Percentiles rank a stretch among this genome's conserved stretches.
These are phyloP conservation scores for Lyophyllum atratum DNA, from an alignment of 768 basidiomycete genomes.

Conservation along the genomic window DNA sequence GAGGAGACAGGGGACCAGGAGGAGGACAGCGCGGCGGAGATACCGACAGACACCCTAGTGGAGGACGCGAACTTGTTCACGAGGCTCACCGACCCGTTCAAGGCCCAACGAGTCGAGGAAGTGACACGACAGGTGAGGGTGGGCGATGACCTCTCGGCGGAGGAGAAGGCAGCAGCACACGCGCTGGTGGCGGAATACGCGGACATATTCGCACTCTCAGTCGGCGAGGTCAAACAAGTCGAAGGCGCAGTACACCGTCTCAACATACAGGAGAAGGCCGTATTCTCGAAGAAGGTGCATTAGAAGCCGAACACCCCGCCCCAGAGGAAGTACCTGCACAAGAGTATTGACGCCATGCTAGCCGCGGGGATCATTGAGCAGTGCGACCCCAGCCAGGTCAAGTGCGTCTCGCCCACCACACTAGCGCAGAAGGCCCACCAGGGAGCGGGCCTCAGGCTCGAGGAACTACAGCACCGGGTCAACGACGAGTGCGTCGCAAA, in stretches of 20 bases:
- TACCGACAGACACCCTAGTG: background rate
- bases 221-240: slow-evolving; percentile 37
- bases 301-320: slow-evolving; percentile 32
- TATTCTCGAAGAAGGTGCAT: slow-evolving; percentile 31
- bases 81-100: slow-evolving; percentile 24
- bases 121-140: slow-evolving; percentile 23
- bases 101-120: slow-evolving; percentile 17
- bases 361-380: slow-evolving; percentile 32
- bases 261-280: slow-evolving; percentile 27
- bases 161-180: slow-evolving; percentile 22
- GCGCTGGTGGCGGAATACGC: slow-evolving; percentile 30
- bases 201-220: slow-evolving; percentile 39
- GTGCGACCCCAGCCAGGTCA: slow-evolving; percentile 31
- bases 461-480: slow-evolving; percentile 33
- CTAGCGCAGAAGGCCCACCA: slow-evolving; percentile 39
- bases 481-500: slow-evolving; percentile 33
- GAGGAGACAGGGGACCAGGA: background rate
- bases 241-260: slow-evolving; percentile 32
- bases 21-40: background rate
- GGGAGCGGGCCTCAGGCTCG: slow-evolving; percentile 25
- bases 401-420: slow-evolving; percentile 32
- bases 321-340: slow-evolving; percentile 31
- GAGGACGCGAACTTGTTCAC: slow-evolving; percentile 19
- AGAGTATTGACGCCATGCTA: slow-evolving; percentile 33
- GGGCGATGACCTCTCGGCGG: slow-evolving; percentile 28